Conservation (phyloP, 371 early-diverging fungal genomes). For the Mucor irregularis region DNA sequence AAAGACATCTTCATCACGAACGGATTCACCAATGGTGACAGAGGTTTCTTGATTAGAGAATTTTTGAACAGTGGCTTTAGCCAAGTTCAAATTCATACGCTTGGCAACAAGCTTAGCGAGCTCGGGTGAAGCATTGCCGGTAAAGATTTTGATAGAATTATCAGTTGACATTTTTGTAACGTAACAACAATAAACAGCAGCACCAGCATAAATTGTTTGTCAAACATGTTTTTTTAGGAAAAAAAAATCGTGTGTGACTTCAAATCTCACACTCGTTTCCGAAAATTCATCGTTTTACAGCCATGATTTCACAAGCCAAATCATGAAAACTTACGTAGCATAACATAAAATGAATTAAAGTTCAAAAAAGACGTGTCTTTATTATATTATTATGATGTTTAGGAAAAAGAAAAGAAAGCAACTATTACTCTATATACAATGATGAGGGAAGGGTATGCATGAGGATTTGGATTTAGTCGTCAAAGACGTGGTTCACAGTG, state of each 20-base stretch:
- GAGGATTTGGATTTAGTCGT: conserved; percentile 13
- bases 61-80: conserved; percentile 87
- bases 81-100: conserved; percentile 83
- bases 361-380: too few relatives aligned
- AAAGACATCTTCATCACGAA: conserved; percentile 88
- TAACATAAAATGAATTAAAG: too few relatives aligned
- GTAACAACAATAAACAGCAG: background rate
- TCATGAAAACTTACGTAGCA: too few relatives aligned
- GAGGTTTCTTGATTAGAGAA: conserved; percentile 97
- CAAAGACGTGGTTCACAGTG: conserved; percentile 36
- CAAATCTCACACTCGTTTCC: too few relatives aligned
- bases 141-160: conserved; percentile 82
- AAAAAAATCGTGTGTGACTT: too few relatives aligned
- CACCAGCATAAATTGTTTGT: background rate
- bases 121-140: conserved; percentile 95
- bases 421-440: background rate
- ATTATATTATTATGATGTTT: too few relatives aligned
- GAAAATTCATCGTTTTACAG: too few relatives aligned
- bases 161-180: conserved; percentile 34
- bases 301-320: too few relatives aligned
- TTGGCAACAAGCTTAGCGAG: conserved; percentile 86
- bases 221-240: background rate
- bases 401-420: background rate
- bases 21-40: conserved; percentile 96
- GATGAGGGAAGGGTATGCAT: background rate